phyloP scores from a whole-genome alignment of 2,329 filamentous ascomycete species.

The Cladosporium sp. region DNA sequence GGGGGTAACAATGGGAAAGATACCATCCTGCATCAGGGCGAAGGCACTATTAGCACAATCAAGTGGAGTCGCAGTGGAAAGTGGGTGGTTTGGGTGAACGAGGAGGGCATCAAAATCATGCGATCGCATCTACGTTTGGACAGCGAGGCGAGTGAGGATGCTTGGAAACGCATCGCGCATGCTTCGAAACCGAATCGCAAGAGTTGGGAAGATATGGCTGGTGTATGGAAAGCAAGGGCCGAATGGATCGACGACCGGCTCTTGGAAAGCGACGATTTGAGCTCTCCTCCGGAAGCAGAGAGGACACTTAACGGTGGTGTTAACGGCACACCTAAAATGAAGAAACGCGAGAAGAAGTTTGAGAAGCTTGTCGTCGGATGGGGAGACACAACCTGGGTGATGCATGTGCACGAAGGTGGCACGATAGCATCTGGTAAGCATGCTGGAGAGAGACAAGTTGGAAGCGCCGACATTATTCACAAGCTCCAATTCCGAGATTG shows the following conservation, averaged over 20 bases:
- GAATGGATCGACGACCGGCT: conserved; percentile 88
- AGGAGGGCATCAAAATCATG: conserved; percentile 98
- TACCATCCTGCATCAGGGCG: conserved; percentile 80
- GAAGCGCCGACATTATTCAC: conserved; percentile 83
- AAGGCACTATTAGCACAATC: conserved; percentile 83
- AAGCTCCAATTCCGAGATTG: conserved; percentile 88
- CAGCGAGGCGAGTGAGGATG: conserved; percentile 66
- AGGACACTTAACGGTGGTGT: conserved; percentile 25
- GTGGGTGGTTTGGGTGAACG: conserved; percentile 92
- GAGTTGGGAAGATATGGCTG: conserved; percentile 93
- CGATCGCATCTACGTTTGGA: conserved; percentile 78
- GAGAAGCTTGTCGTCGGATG: conserved; percentile 90
- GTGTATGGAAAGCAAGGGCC: conserved; percentile 84
- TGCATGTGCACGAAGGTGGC: conserved; percentile 79
- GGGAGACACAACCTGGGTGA: conserved; percentile 93
- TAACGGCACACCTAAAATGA: conserved; percentile 15
- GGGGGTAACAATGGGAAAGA: conserved; percentile 72
- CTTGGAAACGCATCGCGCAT: conserved; percentile 92
- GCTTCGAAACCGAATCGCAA: conserved; percentile 80
- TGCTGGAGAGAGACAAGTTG: conserved; percentile 64
- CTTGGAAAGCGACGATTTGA: conserved; percentile 65
- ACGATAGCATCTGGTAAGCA: conserved; percentile 56
- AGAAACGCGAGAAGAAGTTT: conserved; percentile 22
- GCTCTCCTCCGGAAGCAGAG: conserved; percentile 30
- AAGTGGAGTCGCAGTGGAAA: conserved; percentile 92